Conservation (phyloP, 768 basidiomycete species). For the Lentinula raphanica region DNA sequence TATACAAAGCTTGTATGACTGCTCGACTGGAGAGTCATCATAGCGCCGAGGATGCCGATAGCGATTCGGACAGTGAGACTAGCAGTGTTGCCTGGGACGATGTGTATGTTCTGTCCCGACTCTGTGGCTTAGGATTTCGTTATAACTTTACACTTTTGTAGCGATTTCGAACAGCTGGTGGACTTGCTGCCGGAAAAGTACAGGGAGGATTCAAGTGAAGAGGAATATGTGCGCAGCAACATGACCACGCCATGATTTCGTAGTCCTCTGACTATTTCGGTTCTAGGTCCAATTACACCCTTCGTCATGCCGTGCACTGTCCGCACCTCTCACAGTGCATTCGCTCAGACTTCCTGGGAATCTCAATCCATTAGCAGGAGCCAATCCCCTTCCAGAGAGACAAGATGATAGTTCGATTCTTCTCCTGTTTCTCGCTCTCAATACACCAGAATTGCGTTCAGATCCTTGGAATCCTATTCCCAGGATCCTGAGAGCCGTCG, state of each 20-base stretch:
- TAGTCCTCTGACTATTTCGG: background rate
- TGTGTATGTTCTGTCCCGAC: background rate
- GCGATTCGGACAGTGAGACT: conserved; percentile 4
- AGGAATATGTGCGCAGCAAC: background rate
- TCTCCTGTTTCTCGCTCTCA: conserved; percentile 36
- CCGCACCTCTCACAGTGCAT: background rate
- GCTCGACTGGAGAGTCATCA: conserved; percentile 24
- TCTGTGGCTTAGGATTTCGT: background rate
- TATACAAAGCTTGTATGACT: conserved; percentile 26
- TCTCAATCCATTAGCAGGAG: background rate
- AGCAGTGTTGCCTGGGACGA: conserved; percentile 4
- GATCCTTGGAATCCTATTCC: conserved; percentile 56
- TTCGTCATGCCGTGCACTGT: background rate
- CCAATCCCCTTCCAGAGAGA: conserved; percentile 2
- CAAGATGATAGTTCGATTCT: conserved; percentile 27
- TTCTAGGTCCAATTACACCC: background rate
- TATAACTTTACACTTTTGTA: background rate
- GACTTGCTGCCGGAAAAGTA: background rate
- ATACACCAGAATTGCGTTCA: conserved; percentile 35
- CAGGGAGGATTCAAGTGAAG: background rate
- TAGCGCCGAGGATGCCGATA: background rate
- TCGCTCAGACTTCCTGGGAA: conserved; percentile 24
- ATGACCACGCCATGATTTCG: background rate
- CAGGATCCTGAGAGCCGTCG: conserved; percentile 38
- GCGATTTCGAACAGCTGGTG: background rate